Evolutionary conservation across 495 filamentous ascomycete genomes (phyloP).

Genomic region (Oidiodendron maius): DNA sequence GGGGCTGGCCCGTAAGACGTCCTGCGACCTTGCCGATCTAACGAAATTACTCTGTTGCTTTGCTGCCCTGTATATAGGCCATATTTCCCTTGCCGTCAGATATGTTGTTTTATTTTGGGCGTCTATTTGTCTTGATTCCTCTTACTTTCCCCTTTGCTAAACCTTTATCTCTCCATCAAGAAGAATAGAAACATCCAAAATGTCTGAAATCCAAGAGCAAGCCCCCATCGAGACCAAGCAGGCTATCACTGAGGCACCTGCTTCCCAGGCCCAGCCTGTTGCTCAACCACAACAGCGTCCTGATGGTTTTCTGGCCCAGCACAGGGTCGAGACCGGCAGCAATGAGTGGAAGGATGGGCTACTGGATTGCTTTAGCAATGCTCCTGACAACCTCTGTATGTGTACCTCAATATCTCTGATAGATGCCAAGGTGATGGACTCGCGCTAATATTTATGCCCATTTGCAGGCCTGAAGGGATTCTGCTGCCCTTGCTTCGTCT

Average conservation of each 20-base stretch:
- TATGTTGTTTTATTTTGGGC: too few species aligned
- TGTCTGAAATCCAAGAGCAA: slow-evolving; percentile 2
- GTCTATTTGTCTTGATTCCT: too few species aligned
- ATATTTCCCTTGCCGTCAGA: too few species aligned
- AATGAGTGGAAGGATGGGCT: slow-evolving; percentile 31
- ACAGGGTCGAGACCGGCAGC: slow-evolving; percentile 12
- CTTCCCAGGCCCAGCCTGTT: not conserved
- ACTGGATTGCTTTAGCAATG: slow-evolving; percentile 30
- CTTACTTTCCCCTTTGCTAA: too few species aligned
- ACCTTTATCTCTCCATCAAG: too few species aligned
- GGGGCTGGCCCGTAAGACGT: too few species aligned
- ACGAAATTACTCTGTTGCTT: too few species aligned
- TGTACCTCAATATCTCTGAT: not conserved
- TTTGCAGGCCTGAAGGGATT: slow-evolving; percentile 34
- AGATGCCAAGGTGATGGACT: slow-evolving; percentile 13
- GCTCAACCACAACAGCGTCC: slow-evolving; percentile 5
- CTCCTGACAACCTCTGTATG: slow-evolving; percentile 22
- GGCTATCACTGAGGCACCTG: not conserved
- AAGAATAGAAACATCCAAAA: not conserved
- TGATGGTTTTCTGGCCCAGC: slow-evolving; percentile 5
- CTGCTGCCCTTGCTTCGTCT: slow-evolving; percentile 48
- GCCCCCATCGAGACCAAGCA: too few species aligned
- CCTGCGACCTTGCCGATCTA: too few species aligned
- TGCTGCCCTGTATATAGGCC: too few species aligned
- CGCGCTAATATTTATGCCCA: too few species aligned